phyloP scores from a whole-genome alignment of 2,329 filamentous ascomycete species.

The Chrysoporthe deuterocubensis region DNA sequence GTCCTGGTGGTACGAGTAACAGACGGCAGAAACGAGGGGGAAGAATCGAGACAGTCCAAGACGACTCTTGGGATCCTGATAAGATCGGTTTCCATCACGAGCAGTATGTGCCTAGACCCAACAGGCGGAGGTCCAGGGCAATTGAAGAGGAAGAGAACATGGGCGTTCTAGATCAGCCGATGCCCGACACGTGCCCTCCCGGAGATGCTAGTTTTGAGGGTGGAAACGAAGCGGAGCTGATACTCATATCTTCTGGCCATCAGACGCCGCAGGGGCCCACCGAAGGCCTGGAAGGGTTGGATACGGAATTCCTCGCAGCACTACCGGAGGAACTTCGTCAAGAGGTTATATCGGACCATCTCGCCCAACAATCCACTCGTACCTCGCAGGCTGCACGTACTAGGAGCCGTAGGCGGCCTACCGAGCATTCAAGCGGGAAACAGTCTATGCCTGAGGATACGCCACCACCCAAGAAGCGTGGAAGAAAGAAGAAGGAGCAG shows the following conservation, averaged over 20 bases:
- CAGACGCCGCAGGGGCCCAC: background rate
- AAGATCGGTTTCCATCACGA: conserved; percentile 18
- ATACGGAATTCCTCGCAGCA: conserved; percentile 23
- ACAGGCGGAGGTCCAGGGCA: conserved; percentile 21
- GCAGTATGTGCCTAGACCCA: conserved; percentile 19
- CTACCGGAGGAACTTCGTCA: conserved; percentile 24
- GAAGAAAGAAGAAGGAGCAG: conserved; percentile 35
- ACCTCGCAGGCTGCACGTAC: conserved; percentile 24
- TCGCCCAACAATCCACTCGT: conserved; percentile 14
- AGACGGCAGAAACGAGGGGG: conserved; percentile 12
- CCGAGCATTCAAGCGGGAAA: background rate
- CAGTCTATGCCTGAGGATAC: conserved; percentile 15
- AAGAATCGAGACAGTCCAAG: background rate
- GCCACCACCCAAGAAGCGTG: conserved; percentile 35
- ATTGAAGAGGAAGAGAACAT: conserved; percentile 11
- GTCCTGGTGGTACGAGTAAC: background rate
- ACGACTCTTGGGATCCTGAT: conserved; percentile 18
- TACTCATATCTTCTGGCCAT: conserved; percentile 14
- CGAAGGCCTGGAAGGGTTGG: conserved; percentile 16
- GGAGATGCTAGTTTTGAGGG: background rate
- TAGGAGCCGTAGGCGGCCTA: conserved; percentile 25
- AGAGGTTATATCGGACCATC: conserved; percentile 23
- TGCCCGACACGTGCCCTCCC: conserved; percentile 27
- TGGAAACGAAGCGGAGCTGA: background rate
- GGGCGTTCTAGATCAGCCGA: conserved; percentile 4